Evolutionary conservation across 495 filamentous ascomycete genomes (phyloP).

Genomic region (Aspergillus wentii): DNA sequence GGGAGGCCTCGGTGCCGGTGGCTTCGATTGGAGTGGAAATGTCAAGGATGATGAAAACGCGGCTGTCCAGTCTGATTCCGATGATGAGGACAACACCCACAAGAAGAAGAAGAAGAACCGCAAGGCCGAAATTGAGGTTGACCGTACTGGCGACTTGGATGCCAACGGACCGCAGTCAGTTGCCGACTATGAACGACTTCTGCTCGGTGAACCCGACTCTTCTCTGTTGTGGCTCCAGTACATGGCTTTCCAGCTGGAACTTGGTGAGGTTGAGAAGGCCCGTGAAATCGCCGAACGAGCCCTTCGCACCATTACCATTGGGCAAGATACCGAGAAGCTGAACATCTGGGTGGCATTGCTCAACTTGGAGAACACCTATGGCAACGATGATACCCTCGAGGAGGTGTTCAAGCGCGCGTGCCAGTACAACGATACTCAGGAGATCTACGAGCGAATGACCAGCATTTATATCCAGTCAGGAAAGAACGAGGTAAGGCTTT

Average conservation of each 20-base stretch:
- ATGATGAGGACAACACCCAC: constrained; percentile 39
- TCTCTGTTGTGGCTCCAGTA: constrained; percentile 90
- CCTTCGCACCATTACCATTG: constrained; percentile 79
- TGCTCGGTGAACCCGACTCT: constrained; percentile 85
- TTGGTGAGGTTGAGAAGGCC: constrained; percentile 80
- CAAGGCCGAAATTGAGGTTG: constrained; percentile 76
- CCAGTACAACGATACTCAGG: constrained; percentile 86
- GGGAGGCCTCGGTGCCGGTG: constrained; percentile 65
- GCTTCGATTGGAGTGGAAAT: constrained; percentile 83
- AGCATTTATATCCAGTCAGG: constrained; percentile 92
- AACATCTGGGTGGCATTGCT: constrained; percentile 93
- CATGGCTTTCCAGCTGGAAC: constrained; percentile 93
- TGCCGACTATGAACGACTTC: constrained; percentile 86
- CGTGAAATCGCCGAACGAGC: constrained; percentile 86
- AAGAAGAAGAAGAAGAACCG: constrained; percentile 77
- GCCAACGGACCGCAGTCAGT: constrained; percentile 84
- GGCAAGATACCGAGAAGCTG: constrained; percentile 82
- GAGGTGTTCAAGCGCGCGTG: constrained; percentile 89
- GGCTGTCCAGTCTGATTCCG: constrained; percentile 35
- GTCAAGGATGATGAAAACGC: constrained; percentile 44
- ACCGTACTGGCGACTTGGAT: constrained; percentile 84
- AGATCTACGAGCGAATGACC: constrained; percentile 82
- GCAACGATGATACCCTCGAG: constrained; percentile 77
- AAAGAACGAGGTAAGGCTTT: constrained; percentile 59
- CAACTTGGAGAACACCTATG: constrained; percentile 90